These are phyloP conservation scores for Plasmodium chabaudi DNA, from an alignment of 169 alveolate species.

Conservation along the genomic window DNA sequence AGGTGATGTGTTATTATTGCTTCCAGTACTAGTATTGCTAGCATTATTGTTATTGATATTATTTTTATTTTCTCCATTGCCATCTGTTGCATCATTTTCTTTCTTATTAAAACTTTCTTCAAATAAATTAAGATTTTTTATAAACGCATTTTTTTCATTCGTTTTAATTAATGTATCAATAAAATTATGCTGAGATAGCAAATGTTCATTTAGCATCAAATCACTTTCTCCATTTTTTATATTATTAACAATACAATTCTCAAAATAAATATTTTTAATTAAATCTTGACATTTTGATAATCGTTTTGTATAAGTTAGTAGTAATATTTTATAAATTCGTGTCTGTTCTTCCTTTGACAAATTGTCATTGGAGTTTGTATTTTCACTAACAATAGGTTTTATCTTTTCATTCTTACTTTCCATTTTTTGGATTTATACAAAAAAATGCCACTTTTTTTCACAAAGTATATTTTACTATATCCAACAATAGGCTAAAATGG, in stretches of 20 bases:
- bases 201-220: conserved; percentile 50
- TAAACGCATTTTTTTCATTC: conserved; percentile 51
- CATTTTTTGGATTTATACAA: no score
- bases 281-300: conserved; percentile 51
- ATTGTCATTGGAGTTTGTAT: background rate
- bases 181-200: conserved; percentile 54
- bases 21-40: background rate
- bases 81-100: conserved; percentile 15
- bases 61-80: conserved; percentile 9
- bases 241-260: conserved; percentile 28
- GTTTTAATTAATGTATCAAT: conserved; percentile 69
- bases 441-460: no score
- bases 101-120: conserved; percentile 14
- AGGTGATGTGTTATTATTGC: background rate
- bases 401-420: conserved; percentile 13
- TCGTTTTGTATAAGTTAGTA: conserved; percentile 51
- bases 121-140: conserved; percentile 30
- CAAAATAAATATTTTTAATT: conserved; percentile 66
- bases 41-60: background rate
- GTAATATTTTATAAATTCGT: conserved; percentile 49
- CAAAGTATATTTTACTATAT: no score
- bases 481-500: no score
- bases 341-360: conserved; percentile 67
- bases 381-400: conserved; percentile 8
- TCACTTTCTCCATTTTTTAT: conserved; percentile 33